phyloP scores from a whole-genome alignment of 225 moss, liverwort and hornwort species.

The Lunularia cruciata region DNA sequence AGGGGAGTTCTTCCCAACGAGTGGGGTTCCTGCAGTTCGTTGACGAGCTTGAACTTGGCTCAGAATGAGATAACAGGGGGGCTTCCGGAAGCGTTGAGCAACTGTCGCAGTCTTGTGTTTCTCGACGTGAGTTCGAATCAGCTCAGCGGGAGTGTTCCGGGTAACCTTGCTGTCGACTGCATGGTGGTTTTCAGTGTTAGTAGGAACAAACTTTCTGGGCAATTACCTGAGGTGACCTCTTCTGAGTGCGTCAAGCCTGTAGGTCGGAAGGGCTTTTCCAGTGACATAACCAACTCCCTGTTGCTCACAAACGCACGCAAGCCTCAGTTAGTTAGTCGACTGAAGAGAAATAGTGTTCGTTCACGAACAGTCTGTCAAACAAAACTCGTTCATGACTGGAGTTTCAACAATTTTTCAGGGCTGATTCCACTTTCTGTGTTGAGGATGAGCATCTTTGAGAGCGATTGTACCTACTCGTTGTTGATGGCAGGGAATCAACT shows the following conservation, averaged over 20 bases:
- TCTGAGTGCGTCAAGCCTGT: conserved; percentile 31
- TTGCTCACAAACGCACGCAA: conserved; percentile 16
- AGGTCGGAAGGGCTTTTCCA: background rate
- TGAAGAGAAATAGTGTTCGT: background rate
- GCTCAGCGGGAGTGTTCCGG: conserved; percentile 48
- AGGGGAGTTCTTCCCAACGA: conserved; percentile 53
- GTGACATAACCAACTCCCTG: conserved; percentile 39
- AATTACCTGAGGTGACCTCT: conserved; percentile 37
- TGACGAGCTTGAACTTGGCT: conserved; percentile 66
- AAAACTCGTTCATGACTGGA: conserved; percentile 45
- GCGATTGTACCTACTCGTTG: conserved; percentile 49
- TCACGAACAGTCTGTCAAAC: background rate
- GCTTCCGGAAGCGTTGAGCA: conserved; percentile 49
- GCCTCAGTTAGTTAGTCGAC: background rate
- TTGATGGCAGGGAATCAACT: conserved; percentile 55
- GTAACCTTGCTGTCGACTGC: conserved; percentile 51
- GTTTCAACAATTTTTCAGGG: conserved; percentile 51
- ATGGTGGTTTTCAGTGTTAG: conserved; percentile 52
- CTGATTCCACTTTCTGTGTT: conserved; percentile 38
- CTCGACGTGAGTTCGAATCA: conserved; percentile 67
- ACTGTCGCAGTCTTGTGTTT: conserved; percentile 51
- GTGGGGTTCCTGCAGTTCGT: conserved; percentile 52
- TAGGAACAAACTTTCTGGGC: conserved; percentile 53
- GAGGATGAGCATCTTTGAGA: conserved; percentile 42
- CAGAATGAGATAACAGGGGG: conserved; percentile 54